Evolutionary conservation across 768 basidiomycete genomes (phyloP), one percentile per base, ranked within the genome.

Genomic region (Auriscalpium vulgare): DNA sequence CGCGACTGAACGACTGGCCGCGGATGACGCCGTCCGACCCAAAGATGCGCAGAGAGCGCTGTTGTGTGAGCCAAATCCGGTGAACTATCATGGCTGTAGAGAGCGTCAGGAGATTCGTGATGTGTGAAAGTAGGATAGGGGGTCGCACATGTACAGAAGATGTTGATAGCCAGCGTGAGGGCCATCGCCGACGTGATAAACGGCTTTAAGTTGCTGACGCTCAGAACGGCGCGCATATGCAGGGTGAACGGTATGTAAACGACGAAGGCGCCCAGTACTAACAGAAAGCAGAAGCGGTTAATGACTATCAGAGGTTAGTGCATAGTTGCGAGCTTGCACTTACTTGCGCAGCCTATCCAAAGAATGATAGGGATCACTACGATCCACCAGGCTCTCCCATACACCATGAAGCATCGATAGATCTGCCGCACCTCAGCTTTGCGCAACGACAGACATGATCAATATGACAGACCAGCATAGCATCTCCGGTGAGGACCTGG

Each of bases 401-500:
- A 67, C 3, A 68, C 53, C 14, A 68, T 56, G 57, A 56, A 69
- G 51, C 68, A 69, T 10, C 68, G 61, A 51, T 56, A 60, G 23
- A 60, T 59, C 60, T 61, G 53, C 10, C 14, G 43, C n/a, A 17
- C 3, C 4, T 44, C 19, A 53, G 43, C 40, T 13, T 11, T 2
- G 14, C n/a, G 19, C 14, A 6, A 34, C 13, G 9, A 13, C 10
- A 19, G 35, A 36, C 21, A 34, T 17, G 51, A 19, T 19, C 19
- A 34, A 9, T 5, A 37, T 23, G 50, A 44, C 56, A 16, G 57
- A 78, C 77, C 55, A 78, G 61, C 34, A 78, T 74, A 43, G 62
- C 62, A 62, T 77, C 76, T 13, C 75, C 76, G 13, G 76, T 65
- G 53, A 74, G 69, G 1, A 74, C 77, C 62, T 77, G 75, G 2